A percentile compares a stretch with the other conserved stretches of the same genome.
Evolutionary conservation across 257 asterid genomes (phyloP).

Genomic region (Penstemon eatonii): DNA sequence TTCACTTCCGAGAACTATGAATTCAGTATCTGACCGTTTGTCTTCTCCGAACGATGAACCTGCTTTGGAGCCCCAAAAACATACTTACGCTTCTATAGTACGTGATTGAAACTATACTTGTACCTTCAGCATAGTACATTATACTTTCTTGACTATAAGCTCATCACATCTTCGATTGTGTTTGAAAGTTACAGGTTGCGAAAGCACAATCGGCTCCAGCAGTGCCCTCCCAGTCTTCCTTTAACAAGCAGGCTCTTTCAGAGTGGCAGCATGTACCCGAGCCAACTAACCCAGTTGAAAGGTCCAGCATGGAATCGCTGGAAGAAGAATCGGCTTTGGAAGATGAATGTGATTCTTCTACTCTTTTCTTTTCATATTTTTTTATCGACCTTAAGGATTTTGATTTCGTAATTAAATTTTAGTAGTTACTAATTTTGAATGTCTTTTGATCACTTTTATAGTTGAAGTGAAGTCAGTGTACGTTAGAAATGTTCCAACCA

Average conservation of each 20-base stretch:
- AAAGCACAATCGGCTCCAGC: slow-evolving; percentile 61
- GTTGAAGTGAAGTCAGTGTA: slow-evolving; percentile 92
- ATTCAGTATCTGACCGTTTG: slow-evolving; percentile 56
- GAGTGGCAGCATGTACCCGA: slow-evolving; percentile 72
- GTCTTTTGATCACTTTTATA: slow-evolving; percentile 31
- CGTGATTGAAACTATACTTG: slow-evolving; percentile 34
- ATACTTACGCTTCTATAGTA: slow-evolving; percentile 97
- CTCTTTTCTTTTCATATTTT: slow-evolving; percentile 3
- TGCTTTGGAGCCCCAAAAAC: slow-evolving; percentile 74
- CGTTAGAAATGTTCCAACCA: slow-evolving; percentile 90
- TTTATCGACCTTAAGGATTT: slow-evolving; percentile 11
- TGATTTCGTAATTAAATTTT: neutral
- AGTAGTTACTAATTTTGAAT: slow-evolving; percentile 15
- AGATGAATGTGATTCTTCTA: slow-evolving; percentile 63
- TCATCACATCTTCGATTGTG: slow-evolving; percentile 19
- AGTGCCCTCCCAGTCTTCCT: slow-evolving; percentile 37
- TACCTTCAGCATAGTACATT: slow-evolving; percentile 1
- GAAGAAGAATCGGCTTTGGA: slow-evolving; percentile 71
- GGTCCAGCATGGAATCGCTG: slow-evolving; percentile 51
- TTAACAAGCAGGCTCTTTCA: slow-evolving; percentile 48
- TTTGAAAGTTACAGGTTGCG: slow-evolving; percentile 60
- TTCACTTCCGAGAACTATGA: slow-evolving; percentile 59
- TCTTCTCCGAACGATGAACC: slow-evolving; percentile 70
- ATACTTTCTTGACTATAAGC: slow-evolving; percentile 14
- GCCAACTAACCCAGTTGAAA: slow-evolving; percentile 47